Conservation (phyloP, 2,329 filamentous ascomycete species). For the Aspergillus costaricaensis region DNA sequence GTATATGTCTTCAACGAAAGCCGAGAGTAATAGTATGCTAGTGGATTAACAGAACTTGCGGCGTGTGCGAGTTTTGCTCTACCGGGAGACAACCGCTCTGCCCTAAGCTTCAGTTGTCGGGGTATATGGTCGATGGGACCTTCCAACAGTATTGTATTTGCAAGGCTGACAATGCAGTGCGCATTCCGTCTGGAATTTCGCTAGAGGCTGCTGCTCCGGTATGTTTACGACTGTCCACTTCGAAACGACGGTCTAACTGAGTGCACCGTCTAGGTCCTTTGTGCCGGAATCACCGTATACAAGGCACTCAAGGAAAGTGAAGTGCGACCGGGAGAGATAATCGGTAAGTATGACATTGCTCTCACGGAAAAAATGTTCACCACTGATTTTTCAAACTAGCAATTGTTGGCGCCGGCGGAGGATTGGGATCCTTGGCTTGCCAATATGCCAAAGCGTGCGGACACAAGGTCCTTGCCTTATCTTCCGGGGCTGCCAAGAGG, state of each 20-base stretch:
- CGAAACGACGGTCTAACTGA: background rate
- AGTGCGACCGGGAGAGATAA: slow-evolving; percentile 65
- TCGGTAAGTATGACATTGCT: slow-evolving; percentile 40
- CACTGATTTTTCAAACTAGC: slow-evolving; percentile 51
- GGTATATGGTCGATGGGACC: slow-evolving; percentile 87
- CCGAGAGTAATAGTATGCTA: slow-evolving; percentile 36
- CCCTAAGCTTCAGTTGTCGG: slow-evolving; percentile 70
- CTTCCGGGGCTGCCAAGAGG: slow-evolving; percentile 78
- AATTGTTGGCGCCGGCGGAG: slow-evolving; percentile 84
- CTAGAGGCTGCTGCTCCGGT: slow-evolving; percentile 74
- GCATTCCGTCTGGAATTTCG: slow-evolving; percentile 73
- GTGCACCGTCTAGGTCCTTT: slow-evolving; percentile 57
- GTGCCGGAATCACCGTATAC: slow-evolving; percentile 85
- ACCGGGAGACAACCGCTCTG: slow-evolving; percentile 79
- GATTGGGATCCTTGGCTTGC: slow-evolving; percentile 75
- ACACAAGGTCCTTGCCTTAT: slow-evolving; percentile 75
- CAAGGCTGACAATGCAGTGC: slow-evolving; percentile 81
- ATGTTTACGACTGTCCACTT: background rate
- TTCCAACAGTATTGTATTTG: slow-evolving; percentile 92
- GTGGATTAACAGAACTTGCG: slow-evolving; percentile 86
- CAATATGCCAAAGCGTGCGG: slow-evolving; percentile 95
- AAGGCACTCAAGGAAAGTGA: slow-evolving; percentile 85
- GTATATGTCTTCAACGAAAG: no score
- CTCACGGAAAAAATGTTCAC: no score
- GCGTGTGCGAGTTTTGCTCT: slow-evolving; percentile 79